Evolutionary conservation across 345 rosid genomes (phyloP).

Genomic region (Punica granatum): DNA sequence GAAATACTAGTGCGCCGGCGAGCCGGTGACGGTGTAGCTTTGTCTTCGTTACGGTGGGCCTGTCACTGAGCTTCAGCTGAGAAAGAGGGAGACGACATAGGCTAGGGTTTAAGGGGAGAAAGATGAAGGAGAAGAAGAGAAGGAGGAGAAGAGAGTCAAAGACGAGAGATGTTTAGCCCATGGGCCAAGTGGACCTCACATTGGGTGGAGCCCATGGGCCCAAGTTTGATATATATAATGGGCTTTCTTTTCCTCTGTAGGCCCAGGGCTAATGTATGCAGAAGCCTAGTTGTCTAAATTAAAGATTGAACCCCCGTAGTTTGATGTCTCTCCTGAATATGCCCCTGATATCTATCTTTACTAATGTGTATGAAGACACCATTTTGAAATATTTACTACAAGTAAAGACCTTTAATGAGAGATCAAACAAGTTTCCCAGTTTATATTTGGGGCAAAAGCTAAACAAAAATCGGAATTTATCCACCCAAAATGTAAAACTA

Average conservation of each 20-base stretch:
- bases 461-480: too few species aligned
- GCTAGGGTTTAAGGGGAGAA: neutral
- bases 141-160: neutral
- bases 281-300: too few species aligned
- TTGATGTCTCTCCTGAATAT: neutral
- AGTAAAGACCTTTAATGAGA: too few species aligned
- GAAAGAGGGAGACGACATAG: neutral
- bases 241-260: neutral
- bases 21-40: neutral
- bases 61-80: neutral
- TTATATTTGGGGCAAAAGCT: too few species aligned
- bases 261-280: neutral
- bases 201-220: too few species aligned
- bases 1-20: constrained; percentile 1
- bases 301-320: neutral
- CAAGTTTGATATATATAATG: neutral
- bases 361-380: neutral
- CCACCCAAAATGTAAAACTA: too few species aligned
- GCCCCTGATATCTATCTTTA: neutral
- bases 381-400: too few species aligned
- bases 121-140: neutral
- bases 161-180: neutral
- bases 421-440: too few species aligned
- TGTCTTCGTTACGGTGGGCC: neutral
- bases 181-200: neutral